Conservation (phyloP, 1,139 yeast species). For the Lodderomyces orthopsilosis region DNA sequence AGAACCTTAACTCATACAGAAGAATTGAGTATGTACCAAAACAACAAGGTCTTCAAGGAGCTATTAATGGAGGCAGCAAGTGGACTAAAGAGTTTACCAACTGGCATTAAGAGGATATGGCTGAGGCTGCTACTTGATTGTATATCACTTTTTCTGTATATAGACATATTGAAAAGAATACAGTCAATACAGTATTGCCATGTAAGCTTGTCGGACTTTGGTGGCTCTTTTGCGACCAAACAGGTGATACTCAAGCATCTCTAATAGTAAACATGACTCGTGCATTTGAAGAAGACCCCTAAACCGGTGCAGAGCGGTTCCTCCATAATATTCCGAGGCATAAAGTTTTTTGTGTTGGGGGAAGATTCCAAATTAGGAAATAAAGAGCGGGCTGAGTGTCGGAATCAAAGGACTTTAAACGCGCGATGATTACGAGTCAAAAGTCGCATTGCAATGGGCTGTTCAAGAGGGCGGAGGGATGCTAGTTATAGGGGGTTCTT, state of each 20-base stretch:
- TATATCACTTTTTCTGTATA: not conserved
- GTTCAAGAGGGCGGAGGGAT: not conserved
- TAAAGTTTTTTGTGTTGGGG: too few relatives aligned
- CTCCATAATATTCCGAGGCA: too few relatives aligned
- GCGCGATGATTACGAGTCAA: conserved; percentile 1
- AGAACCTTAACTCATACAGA: conserved; percentile 81
- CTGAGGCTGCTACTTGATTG: not conserved
- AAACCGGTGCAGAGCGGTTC: too few relatives aligned
- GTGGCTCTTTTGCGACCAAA: not conserved
- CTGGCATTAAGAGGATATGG: conserved; percentile 7
- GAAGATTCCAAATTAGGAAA: not conserved
- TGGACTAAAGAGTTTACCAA: conserved; percentile 32
- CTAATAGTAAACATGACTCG: too few relatives aligned
- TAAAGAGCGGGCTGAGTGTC: not conserved
- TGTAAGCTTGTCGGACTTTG: not conserved
- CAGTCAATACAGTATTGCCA: not conserved
- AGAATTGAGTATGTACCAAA: conserved; percentile 77
- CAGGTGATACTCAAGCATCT: too few relatives aligned
- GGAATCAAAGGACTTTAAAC: not conserved
- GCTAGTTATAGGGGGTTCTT: too few relatives aligned
- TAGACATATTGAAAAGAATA: not conserved
- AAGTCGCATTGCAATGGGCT: not conserved
- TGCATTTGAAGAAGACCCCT: too few relatives aligned
- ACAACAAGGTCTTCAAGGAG: conserved; percentile 75
- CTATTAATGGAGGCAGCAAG: conserved; percentile 37